Conservation (phyloP, 2,329 filamentous ascomycete genomes). For the Nigrograna mackinnonii region DNA sequence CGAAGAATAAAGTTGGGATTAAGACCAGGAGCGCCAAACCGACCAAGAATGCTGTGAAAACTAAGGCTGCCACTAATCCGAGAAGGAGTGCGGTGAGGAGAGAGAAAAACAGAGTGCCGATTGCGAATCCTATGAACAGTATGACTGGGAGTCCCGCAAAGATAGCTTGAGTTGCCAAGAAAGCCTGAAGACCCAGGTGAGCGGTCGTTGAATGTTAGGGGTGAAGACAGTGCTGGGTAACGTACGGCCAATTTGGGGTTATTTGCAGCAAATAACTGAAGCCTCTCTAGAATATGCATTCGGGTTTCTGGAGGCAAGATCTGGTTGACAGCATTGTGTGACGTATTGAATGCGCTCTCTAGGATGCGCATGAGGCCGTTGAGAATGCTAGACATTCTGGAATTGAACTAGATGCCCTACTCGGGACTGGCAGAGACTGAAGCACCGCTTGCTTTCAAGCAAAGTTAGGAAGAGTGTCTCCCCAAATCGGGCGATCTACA, state of each 20-base stretch:
- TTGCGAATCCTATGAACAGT: conserved; percentile 69
- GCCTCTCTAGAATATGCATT: conserved; percentile 57
- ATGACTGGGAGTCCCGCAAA: conserved; percentile 69
- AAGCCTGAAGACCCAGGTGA: conserved; percentile 64
- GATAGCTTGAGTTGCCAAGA: conserved; percentile 66
- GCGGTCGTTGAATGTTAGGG: not conserved
- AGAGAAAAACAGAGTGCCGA: conserved; percentile 66
- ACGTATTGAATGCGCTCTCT: conserved; percentile 19
- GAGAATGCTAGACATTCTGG: conserved; percentile 27
- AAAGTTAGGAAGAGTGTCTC: too few relatives aligned
- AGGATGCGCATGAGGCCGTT: conserved; percentile 22
- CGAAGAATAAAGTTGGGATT: conserved; percentile 69
- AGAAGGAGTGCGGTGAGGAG: conserved; percentile 62
- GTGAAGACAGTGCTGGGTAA: not conserved
- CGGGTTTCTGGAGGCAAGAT: conserved; percentile 65
- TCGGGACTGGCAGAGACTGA: too few relatives aligned
- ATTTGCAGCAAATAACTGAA: conserved; percentile 60
- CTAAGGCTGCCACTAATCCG: conserved; percentile 52
- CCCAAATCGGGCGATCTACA: too few relatives aligned
- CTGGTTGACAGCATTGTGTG: conserved; percentile 48
- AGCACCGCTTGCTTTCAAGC: too few relatives aligned
- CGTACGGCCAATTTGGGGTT: conserved; percentile 73
- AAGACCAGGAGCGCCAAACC: conserved; percentile 69
- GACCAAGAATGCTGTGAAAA: conserved; percentile 71
- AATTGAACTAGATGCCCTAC: too few relatives aligned